These are phyloP conservation scores for Begonia masoniana DNA, from an alignment of 306 rosid species.

Conservation along the genomic window DNA sequence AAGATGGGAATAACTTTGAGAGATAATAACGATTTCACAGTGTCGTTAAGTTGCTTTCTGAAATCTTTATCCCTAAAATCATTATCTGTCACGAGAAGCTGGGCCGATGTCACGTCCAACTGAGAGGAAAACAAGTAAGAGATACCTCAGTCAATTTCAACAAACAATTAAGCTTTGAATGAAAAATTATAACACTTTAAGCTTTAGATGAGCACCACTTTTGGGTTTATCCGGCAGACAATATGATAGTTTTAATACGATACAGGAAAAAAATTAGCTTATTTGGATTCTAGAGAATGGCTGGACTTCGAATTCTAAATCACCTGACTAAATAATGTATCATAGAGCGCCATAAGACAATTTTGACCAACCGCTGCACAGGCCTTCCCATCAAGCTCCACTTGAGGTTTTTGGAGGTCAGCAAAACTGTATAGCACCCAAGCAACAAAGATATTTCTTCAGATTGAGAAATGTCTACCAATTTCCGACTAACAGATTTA, in stretches of 20 bases:
- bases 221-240: too few relatives aligned
- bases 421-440: conserved; percentile 43
- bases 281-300: too few relatives aligned
- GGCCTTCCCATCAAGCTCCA: conserved; percentile 71
- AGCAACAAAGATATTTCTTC: too few relatives aligned
- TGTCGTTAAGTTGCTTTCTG: conserved; percentile 65
- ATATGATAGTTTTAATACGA: too few relatives aligned
- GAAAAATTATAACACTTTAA: too few relatives aligned
- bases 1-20: conserved; percentile 74
- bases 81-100: conserved; percentile 82
- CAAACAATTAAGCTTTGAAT: too few relatives aligned
- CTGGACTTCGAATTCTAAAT: background rate
- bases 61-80: conserved; percentile 53
- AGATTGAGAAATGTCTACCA: background rate
- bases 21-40: conserved; percentile 44
- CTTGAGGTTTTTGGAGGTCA: conserved; percentile 66
- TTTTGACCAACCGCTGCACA: conserved; percentile 94
- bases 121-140: conserved; percentile 9
- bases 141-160: too few relatives aligned
- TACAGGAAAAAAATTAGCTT: too few relatives aligned
- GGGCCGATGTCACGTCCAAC: conserved; percentile 91
- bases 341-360: conserved; percentile 95
- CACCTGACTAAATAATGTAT: conserved; percentile 86
- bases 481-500: background rate
- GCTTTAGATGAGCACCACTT: too few relatives aligned